A percentile compares a stretch with the other conserved stretches of the same genome.
These are phyloP conservation scores for Neltuma alba DNA, from an alignment of 306 rosid genomes.

Conservation along the genomic window DNA sequence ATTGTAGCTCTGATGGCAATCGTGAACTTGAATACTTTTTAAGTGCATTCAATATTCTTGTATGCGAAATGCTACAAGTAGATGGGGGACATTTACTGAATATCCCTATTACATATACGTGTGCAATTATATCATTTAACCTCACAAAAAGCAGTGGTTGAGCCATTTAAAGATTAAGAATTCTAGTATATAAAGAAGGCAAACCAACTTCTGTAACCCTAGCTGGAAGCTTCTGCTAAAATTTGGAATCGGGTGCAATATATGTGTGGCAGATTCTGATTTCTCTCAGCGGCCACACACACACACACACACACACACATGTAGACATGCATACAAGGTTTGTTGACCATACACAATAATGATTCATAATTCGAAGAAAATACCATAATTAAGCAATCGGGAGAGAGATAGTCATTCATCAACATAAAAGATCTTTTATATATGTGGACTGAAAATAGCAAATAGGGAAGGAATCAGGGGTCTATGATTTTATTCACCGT, in stretches of 20 bases:
- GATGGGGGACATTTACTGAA: conserved; percentile 31
- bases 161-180: conserved; percentile 30
- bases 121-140: conserved; percentile 9
- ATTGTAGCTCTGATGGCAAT: background rate
- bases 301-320: background rate
- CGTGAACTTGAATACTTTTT: conserved; percentile 10
- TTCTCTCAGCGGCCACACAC: background rate
- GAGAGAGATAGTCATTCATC: background rate
- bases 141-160: conserved; percentile 19
- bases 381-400: background rate
- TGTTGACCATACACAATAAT: background rate
- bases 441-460: conserved; percentile 1
- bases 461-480: background rate
- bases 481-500: background rate
- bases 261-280: background rate
- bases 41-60: background rate
- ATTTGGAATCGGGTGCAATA: background rate
- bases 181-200: conserved; percentile 20
- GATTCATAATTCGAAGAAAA: background rate
- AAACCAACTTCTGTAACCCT: conserved; percentile 28
- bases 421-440: background rate
- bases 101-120: conserved; percentile 6
- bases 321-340: background rate
- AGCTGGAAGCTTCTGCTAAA: background rate
- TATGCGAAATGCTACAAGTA: conserved; percentile 32